Evolutionary conservation across 306 rosid genomes (phyloP), one percentile per base, ranked within the genome.

Genomic region (Myrica gale): DNA sequence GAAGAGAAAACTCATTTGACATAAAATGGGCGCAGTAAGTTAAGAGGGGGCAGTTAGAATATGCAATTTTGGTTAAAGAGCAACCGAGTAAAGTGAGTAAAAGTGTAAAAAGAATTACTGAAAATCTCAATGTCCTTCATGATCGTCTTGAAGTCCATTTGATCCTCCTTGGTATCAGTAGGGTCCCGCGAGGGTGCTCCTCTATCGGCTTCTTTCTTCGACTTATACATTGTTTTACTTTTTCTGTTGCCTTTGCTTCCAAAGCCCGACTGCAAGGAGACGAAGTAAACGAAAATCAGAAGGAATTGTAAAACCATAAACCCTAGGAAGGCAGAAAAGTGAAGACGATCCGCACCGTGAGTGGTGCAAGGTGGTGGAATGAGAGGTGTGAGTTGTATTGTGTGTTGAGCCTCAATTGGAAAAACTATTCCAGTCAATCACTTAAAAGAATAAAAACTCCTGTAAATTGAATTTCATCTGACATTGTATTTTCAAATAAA

Each of bases 51-150:
- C 9, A 39, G 4, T 39, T 41, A 63, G 16, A 16, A 63, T 20
- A 51, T 4, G 17, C 39, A 16, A 69, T 7, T 19, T 48, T 6
- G 45, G 11, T 32, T 32, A 67, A 13, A 70, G 41, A 39, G 9
- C 5, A 70, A 71, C 37, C 0, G 56, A 54, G 8, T 7, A 23
- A 46, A 69, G 42, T 58, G 10, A n/a, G 5, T 11, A 75, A 48
- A 62, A 23, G 37, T 20, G 50, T 42, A 43, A 60, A 32, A 1
- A 32, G 65, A 54, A 26, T 69, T 79, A 79, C 77, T 68, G 26
- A 73, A 51, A 69, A 43, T 19, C 19, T 65, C 78, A 44, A 79
- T 79, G 37, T 79, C 82, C 60, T 79, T 73, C 82, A 65, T 65
- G 58, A 79, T 79, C 13, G 12, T 65, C 65, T 44, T 53, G 68